Percentiles rank a stretch among this genome's conserved stretches.
Conservation (phyloP, 345 rosid genomes). For the Clarkia xantiana region DNA sequence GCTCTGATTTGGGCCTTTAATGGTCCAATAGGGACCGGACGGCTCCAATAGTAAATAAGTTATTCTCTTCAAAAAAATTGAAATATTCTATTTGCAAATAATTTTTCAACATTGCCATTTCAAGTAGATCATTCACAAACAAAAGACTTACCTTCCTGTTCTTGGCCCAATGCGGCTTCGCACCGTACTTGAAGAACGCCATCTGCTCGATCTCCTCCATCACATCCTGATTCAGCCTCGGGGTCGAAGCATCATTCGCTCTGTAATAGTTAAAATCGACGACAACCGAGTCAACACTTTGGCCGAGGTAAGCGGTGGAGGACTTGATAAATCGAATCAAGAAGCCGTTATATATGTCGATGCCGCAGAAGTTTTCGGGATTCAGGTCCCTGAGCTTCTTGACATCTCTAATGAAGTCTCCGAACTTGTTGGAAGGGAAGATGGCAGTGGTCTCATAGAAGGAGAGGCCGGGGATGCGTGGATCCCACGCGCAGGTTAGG, state of each 20-base stretch:
- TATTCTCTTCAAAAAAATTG: no score
- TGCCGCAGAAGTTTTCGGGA: constrained; percentile 48
- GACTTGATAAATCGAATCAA: constrained; percentile 63
- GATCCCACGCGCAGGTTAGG: constrained; percentile 63
- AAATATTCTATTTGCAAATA: no score
- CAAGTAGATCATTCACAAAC: no score
- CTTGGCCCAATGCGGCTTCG: constrained; percentile 85
- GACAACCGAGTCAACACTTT: constrained; percentile 60
- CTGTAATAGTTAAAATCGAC: constrained; percentile 75
- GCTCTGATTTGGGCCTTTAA: no score
- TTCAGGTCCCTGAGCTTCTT: constrained; percentile 49
- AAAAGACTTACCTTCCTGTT: constrained; percentile 59
- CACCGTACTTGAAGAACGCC: constrained; percentile 65
- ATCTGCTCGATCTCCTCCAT: constrained; percentile 91
- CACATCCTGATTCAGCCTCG: constrained; percentile 54
- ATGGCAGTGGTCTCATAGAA: constrained; percentile 71
- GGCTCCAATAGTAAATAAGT: no score
- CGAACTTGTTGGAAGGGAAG: constrained; percentile 32
- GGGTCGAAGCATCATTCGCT: constrained; percentile 38
- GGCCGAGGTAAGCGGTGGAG: constrained; percentile 65
- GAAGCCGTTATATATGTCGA: constrained; percentile 57
- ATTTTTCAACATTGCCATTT: no score
- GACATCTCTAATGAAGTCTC: constrained; percentile 41
- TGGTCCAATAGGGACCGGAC: no score
- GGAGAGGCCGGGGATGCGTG: constrained; percentile 53